phyloP scores from a whole-genome alignment of 2,329 filamentous ascomycete genomes.

The Diaporthe nobilis region DNA sequence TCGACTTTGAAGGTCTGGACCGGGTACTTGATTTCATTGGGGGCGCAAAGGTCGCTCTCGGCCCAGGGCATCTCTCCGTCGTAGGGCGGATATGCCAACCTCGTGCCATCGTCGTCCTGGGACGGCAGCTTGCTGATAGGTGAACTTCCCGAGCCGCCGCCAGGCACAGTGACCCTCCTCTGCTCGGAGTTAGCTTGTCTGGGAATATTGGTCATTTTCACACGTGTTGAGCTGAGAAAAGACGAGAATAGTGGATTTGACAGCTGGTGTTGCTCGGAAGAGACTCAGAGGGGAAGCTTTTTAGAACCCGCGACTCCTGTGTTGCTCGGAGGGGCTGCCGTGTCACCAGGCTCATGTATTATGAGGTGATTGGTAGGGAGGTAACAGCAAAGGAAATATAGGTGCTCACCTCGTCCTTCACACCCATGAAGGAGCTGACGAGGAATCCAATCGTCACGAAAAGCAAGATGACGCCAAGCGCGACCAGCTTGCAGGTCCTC shows the following conservation, averaged over 20 bases:
- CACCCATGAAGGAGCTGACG: conserved; percentile 46
- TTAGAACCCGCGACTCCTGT: not conserved
- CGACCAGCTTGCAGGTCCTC: conserved; percentile 48
- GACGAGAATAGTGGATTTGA: not conserved
- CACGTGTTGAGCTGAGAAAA: not conserved
- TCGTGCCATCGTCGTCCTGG: conserved; percentile 42
- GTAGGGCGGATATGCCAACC: conserved; percentile 48
- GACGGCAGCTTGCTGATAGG: conserved; percentile 39
- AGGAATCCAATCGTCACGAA: conserved; percentile 51
- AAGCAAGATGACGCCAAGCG: conserved; percentile 50
- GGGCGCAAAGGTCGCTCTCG: conserved; percentile 43
- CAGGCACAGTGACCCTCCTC: conserved; percentile 31
- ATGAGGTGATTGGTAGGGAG: not conserved
- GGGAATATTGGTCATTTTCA: not conserved
- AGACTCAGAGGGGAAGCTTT: not conserved
- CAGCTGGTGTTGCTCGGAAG: not conserved
- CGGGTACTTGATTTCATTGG: conserved; percentile 46
- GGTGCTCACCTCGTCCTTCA: conserved; percentile 47
- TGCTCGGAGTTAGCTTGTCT: conserved; percentile 35
- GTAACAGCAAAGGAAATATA: conserved; percentile 29
- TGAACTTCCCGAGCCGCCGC: conserved; percentile 17
- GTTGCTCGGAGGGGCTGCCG: conserved; percentile 8
- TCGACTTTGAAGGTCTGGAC: conserved; percentile 51
- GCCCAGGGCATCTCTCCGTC: conserved; percentile 46
- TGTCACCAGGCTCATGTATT: not conserved